These are phyloP conservation scores for Somion occarium DNA, from an alignment of 1,284 basidiomycete species.

Conservation along the genomic window DNA sequence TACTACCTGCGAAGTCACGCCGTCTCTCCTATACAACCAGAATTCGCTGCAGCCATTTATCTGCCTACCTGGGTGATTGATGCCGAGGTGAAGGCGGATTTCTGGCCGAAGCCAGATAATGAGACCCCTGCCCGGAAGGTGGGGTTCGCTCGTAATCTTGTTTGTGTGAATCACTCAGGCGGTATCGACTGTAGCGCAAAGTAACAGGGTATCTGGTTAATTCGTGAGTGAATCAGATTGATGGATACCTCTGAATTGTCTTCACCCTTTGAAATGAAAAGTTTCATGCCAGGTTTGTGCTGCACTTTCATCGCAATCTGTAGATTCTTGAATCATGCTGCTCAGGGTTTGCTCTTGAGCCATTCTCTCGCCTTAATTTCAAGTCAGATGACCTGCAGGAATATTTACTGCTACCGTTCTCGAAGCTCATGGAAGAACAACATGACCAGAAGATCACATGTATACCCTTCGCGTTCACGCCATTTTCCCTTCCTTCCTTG, in stretches of 20 bases:
- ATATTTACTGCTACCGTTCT: conserved; percentile 26
- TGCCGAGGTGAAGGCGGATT: conserved; percentile 39
- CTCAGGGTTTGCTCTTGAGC: conserved; percentile 20
- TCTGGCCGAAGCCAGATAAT: conserved; percentile 16
- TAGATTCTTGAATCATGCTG: not conserved
- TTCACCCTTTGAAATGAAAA: not conserved
- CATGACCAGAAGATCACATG: conserved; percentile 28
- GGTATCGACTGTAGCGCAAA: too few relatives aligned
- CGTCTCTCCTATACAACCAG: conserved; percentile 24
- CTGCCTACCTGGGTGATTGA: conserved; percentile 60
- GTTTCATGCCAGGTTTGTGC: conserved; percentile 1
- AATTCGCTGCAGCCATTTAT: conserved; percentile 42
- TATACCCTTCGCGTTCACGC: conserved; percentile 31
- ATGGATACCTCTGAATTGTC: not conserved
- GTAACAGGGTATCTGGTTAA: conserved; percentile 7
- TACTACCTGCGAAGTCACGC: conserved; percentile 25
- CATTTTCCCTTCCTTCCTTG: conserved; percentile 26
- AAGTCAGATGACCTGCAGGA: conserved; percentile 11
- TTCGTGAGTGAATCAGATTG: conserved; percentile 11
- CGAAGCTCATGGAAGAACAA: conserved; percentile 26
- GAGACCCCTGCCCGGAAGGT: conserved; percentile 12
- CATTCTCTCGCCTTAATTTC: conserved; percentile 28
- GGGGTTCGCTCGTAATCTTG: conserved; percentile 1
- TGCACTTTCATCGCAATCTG: not conserved
- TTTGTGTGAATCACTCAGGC: conserved; percentile 3